Conservation (phyloP, 1,284 basidiomycete genomes). For the Fistulinella cinereoalba region DNA sequence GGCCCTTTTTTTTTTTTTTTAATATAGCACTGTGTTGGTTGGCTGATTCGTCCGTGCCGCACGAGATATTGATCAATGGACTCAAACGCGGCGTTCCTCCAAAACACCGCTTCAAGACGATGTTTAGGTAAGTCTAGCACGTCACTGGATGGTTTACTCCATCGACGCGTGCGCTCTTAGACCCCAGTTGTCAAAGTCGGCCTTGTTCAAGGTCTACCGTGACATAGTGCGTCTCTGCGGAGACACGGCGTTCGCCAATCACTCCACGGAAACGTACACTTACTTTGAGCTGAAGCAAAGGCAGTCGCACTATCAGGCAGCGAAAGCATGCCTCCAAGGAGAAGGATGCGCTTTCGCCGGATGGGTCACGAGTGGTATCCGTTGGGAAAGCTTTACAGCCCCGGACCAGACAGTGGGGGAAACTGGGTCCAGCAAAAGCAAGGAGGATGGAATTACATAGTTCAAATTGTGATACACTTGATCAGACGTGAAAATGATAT, state of each 20-base stretch:
- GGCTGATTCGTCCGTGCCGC: constrained; percentile 41
- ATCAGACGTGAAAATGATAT: constrained; percentile 9
- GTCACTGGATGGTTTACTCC: neutral
- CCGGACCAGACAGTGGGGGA: too few species aligned
- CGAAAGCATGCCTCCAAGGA: constrained; percentile 47
- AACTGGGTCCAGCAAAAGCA: too few species aligned
- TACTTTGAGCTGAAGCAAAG: constrained; percentile 41
- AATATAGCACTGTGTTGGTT: constrained; percentile 67
- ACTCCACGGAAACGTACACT: constrained; percentile 20
- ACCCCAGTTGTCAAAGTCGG: constrained; percentile 48
- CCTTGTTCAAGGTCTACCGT: constrained; percentile 45
- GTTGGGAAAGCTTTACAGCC: constrained; percentile 51
- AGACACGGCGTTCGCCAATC: constrained; percentile 2
- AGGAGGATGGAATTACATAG: neutral
- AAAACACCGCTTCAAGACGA: constrained; percentile 60
- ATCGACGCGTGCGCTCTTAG: constrained; percentile 31
- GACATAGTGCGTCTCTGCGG: constrained; percentile 21
- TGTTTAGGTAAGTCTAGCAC: constrained; percentile 50
- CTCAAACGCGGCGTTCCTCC: constrained; percentile 70
- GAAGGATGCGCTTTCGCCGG: constrained; percentile 48
- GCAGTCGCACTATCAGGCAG: constrained; percentile 42
- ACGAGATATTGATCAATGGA: constrained; percentile 73
- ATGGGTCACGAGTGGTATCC: constrained; percentile 55
- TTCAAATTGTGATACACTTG: constrained; percentile 10
- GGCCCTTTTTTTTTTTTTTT: neutral